phyloP scores from a whole-genome alignment of 2,329 filamentous ascomycete species.

The Colletotrichum lini region DNA sequence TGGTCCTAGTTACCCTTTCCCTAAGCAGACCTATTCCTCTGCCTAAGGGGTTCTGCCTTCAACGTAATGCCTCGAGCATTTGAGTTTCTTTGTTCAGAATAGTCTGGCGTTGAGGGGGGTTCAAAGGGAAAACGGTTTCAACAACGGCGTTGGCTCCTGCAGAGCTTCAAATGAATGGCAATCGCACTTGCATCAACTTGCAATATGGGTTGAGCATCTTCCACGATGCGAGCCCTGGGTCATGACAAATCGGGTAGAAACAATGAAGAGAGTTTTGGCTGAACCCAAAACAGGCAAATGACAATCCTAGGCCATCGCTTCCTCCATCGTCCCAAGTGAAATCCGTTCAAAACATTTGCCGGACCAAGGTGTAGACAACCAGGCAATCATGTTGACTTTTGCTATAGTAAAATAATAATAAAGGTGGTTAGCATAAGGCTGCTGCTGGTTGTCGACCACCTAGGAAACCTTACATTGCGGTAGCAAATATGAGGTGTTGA shows the following conservation, averaged over 20 bases:
- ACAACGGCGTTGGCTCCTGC: constrained; percentile 62
- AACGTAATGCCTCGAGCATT: constrained; percentile 40
- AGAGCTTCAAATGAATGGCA: constrained; percentile 51
- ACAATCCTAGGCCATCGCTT: constrained; percentile 23
- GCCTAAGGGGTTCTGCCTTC: constrained; percentile 50
- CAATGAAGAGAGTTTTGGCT: constrained; percentile 33
- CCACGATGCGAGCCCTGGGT: constrained; percentile 54
- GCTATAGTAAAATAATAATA: background rate
- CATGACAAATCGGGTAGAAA: constrained; percentile 39
- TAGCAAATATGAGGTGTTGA: constrained; percentile 33
- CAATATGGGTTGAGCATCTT: constrained; percentile 55
- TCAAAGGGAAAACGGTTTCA: constrained; percentile 65
- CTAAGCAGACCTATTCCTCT: constrained; percentile 81
- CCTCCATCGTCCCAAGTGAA: constrained; percentile 29
- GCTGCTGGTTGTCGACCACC: background rate
- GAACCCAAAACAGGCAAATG: constrained; percentile 22
- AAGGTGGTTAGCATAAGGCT: background rate
- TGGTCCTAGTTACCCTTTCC: constrained; percentile 78
- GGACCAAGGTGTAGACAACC: constrained; percentile 27
- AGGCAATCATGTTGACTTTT: background rate
- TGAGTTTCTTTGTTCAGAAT: constrained; percentile 37
- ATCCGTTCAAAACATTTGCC: constrained; percentile 29
- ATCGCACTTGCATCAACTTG: constrained; percentile 45
- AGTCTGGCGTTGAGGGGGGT: constrained; percentile 59
- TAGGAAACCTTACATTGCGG: constrained; percentile 26